These are phyloP conservation scores for Saccharomycopsis olivae DNA, from an alignment of 805 yeast genomes.

Conservation along the genomic window DNA sequence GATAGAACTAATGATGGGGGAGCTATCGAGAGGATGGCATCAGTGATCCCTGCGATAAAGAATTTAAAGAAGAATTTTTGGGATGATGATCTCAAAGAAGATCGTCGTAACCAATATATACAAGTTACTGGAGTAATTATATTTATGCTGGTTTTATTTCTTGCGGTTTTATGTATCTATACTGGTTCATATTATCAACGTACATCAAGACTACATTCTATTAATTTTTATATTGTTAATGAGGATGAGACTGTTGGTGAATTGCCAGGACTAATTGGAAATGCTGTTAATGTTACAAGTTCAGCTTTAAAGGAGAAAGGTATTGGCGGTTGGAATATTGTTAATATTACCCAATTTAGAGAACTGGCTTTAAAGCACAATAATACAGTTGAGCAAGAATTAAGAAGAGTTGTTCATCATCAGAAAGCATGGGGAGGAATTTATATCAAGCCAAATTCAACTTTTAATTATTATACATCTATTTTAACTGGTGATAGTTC, in stretches of 20 bases:
- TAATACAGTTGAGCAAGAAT: slow-evolving; percentile 26
- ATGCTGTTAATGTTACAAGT: slow-evolving; percentile 7
- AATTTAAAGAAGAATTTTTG: slow-evolving; percentile 7
- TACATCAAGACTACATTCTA: slow-evolving; percentile 19
- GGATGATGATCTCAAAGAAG: slow-evolving; percentile 8
- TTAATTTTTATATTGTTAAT: slow-evolving; percentile 25
- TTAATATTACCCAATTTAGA: slow-evolving; percentile 22
- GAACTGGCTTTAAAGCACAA: slow-evolving; percentile 19
- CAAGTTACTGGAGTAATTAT: slow-evolving; percentile 1
- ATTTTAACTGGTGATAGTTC: slow-evolving; percentile 19
- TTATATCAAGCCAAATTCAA: slow-evolving; percentile 40
- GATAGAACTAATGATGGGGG: too few relatives aligned
- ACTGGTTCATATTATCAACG: slow-evolving; percentile 30
- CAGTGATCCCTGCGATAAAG: too few relatives aligned
- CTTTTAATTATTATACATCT: slow-evolving; percentile 24
- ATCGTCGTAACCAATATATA: slow-evolving; percentile 2
- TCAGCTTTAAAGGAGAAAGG: slow-evolving; percentile 12
- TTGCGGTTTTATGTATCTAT: slow-evolving; percentile 24
- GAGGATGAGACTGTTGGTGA: slow-evolving; percentile 23
- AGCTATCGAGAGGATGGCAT: too few relatives aligned
- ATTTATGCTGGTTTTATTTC: slow-evolving; percentile 20
- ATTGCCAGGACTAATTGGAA: slow-evolving; percentile 19
- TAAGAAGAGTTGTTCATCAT: slow-evolving; percentile 36
- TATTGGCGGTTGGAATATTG: slow-evolving; percentile 25
- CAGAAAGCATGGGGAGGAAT: slow-evolving; percentile 57